Evolutionary conservation across 225 moss, liverwort and hornwort genomes (phyloP).

Genomic region (Polytrichum commune): DNA sequence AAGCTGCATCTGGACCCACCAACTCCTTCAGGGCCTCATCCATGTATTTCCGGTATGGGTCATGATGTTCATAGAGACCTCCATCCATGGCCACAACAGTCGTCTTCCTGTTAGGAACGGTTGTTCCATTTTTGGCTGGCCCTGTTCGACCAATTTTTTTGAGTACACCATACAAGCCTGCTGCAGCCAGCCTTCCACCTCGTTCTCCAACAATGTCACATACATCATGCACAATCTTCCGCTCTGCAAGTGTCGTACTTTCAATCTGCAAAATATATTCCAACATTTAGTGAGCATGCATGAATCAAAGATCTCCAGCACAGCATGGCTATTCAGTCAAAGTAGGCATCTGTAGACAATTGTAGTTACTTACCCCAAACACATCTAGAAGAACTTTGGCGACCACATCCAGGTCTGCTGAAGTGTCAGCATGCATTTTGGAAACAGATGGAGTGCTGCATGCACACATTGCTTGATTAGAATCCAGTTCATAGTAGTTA

Average conservation of each 20-base stretch:
- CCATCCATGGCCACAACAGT: slow-evolving; percentile 96
- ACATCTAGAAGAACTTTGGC: slow-evolving; percentile 65
- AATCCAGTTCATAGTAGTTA: too few species aligned
- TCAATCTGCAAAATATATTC: slow-evolving; percentile 52
- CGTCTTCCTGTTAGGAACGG: slow-evolving; percentile 45
- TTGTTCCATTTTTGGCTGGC: slow-evolving; percentile 35
- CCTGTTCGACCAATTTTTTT: slow-evolving; percentile 80
- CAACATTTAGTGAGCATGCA: neutral
- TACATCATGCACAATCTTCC: slow-evolving; percentile 74
- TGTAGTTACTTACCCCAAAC: slow-evolving; percentile 55
- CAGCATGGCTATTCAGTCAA: neutral
- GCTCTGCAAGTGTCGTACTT: slow-evolving; percentile 55
- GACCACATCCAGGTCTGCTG: slow-evolving; percentile 65
- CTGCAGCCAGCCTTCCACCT: slow-evolving; percentile 87
- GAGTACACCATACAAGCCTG: slow-evolving; percentile 78
- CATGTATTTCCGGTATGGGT: slow-evolving; percentile 71
- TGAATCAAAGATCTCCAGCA: too few species aligned
- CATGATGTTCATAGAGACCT: slow-evolving; percentile 82
- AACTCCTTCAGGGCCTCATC: slow-evolving; percentile 69
- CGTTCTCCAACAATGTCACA: slow-evolving; percentile 79
- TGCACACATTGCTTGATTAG: neutral
- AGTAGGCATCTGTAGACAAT: too few species aligned
- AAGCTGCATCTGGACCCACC: slow-evolving; percentile 63
- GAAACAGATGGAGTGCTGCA: slow-evolving; percentile 89
- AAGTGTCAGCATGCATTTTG: slow-evolving; percentile 81